A percentile compares a stretch with the other conserved stretches of the same genome.
Conservation (phyloP, 2,329 filamentous ascomycete genomes). For the Beauveria bassiana region DNA sequence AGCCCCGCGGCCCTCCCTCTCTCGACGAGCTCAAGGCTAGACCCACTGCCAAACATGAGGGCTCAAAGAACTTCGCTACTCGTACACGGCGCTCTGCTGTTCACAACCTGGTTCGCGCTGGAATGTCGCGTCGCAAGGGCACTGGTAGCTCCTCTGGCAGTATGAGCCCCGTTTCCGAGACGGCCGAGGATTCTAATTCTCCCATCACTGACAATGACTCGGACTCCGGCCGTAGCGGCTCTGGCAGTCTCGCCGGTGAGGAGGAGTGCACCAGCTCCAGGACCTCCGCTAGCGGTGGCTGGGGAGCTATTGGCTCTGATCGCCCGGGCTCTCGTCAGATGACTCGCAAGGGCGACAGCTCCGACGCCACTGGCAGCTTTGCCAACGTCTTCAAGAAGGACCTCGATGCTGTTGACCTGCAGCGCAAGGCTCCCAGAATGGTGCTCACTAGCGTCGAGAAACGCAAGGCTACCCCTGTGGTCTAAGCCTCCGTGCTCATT, state of each 20-base stretch:
- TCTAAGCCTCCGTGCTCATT: conserved; percentile 14
- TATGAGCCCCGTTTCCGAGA: conserved; percentile 86
- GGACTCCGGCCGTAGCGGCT: conserved; percentile 63
- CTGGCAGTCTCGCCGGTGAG: conserved; percentile 73
- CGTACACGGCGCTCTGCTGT: conserved; percentile 89
- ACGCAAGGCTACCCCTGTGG: conserved; percentile 50
- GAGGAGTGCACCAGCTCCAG: conserved; percentile 64
- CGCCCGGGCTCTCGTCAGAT: conserved; percentile 66
- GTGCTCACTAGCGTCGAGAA: conserved; percentile 86
- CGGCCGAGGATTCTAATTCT: conserved; percentile 57
- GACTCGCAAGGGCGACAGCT: conserved; percentile 54
- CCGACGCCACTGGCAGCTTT: conserved; percentile 49
- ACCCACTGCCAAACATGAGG: conserved; percentile 87
- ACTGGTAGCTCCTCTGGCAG: conserved; percentile 65
- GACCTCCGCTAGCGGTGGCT: conserved; percentile 63
- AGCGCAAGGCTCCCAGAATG: conserved; percentile 79
- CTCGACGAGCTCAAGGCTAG: conserved; percentile 85
- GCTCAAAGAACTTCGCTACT: conserved; percentile 94
- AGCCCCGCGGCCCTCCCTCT: conserved; percentile 85
- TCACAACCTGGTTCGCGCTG: conserved; percentile 83
- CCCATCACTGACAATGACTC: conserved; percentile 67
- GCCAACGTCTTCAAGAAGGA: conserved; percentile 58
- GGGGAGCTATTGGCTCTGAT: conserved; percentile 80
- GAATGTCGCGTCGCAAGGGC: conserved; percentile 74
- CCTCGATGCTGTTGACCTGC: conserved; percentile 47